These are phyloP conservation scores for Jatropha podagrica DNA, from an alignment of 441 rosid genomes.

Conservation along the genomic window DNA sequence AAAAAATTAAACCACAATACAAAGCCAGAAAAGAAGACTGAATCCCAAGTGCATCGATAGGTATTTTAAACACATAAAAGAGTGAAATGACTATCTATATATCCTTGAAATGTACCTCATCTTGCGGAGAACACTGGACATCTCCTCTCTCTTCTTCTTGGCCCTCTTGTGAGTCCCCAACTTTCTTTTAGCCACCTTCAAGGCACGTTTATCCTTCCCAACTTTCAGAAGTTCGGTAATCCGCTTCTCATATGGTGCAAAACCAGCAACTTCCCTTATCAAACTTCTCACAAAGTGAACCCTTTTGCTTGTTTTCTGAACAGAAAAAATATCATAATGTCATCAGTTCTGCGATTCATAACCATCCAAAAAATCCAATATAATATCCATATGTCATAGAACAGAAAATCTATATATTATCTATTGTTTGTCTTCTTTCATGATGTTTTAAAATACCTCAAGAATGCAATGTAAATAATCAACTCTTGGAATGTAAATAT, in stretches of 20 bases:
- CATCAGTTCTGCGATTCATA: background rate
- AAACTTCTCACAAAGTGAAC: conserved; percentile 52
- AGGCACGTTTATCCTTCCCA: conserved; percentile 64
- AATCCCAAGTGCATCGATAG: background rate
- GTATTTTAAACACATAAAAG: background rate
- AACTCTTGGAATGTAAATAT: too few species aligned
- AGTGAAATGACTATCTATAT: too few species aligned
- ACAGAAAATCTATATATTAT: background rate
- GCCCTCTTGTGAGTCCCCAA: conserved; percentile 69
- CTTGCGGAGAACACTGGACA: conserved; percentile 56
- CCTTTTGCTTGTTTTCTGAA: conserved; percentile 60
- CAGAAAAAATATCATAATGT: background rate
- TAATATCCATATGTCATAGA: background rate
- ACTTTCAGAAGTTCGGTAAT: conserved; percentile 65
- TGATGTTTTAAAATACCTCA: too few species aligned
- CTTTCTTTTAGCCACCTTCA: conserved; percentile 61
- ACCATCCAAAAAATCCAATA: background rate
- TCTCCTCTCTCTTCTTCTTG: conserved; percentile 71
- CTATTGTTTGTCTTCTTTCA: too few species aligned
- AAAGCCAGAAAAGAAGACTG: background rate
- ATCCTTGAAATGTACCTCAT: conserved; percentile 35
- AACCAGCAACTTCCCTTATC: conserved; percentile 71
- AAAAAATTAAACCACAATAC: background rate
- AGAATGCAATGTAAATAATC: too few species aligned
- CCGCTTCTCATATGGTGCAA: conserved; percentile 65